Evolutionary conservation across 2,329 filamentous ascomycete species (phyloP), one percentile per base, ranked within the genome.

Genomic region (Aspergillus jensenii): DNA sequence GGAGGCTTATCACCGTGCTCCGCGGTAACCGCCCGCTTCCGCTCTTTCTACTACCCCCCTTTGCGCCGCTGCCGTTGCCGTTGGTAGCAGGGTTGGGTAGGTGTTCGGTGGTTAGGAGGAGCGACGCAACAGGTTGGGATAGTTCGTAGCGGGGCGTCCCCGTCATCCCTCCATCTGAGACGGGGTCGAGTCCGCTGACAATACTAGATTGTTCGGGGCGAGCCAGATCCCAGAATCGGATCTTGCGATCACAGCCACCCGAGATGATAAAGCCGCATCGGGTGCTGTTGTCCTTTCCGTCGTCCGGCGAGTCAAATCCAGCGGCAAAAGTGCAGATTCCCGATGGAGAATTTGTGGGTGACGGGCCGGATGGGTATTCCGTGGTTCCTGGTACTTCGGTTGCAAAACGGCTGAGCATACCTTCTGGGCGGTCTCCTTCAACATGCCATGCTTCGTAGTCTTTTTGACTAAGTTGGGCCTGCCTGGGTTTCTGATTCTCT

Each of bases 161-260:
- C 25, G 65, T 65, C 4, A 66, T 56, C 6, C 65, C 64, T 14
- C 69, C 71, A 35, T 84, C 79, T 58, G 92, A 88, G 35, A 91
- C 88, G 2, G 80, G 75, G 57, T 86, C 84, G 11, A 92, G 79
- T 0, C 93, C 93, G 70, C 90, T 96, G 62, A 96, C 88, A 14
- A 97, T 84, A 56, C 83, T 81, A 41, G 91, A 96, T 59, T 87
- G 84, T 68, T 96, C 91, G 9, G 91, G 82, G 9, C 87, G 87
- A 9, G 86, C 82, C 14, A 95, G 82, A 70, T 99, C 93, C 95
- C 95, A 99, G 76, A 96, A 98, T 9, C 95, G 87, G 17, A 99
- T 84, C 74, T 90, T 95, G 76, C 90, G 91, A 74, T 98, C 95
- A 11, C 90, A 90, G 0, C 93, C 93, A 17, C 89, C 93, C 0